Evolutionary conservation across 495 filamentous ascomycete genomes (phyloP).

Genomic region (Annulohypoxylon maeteangense): DNA sequence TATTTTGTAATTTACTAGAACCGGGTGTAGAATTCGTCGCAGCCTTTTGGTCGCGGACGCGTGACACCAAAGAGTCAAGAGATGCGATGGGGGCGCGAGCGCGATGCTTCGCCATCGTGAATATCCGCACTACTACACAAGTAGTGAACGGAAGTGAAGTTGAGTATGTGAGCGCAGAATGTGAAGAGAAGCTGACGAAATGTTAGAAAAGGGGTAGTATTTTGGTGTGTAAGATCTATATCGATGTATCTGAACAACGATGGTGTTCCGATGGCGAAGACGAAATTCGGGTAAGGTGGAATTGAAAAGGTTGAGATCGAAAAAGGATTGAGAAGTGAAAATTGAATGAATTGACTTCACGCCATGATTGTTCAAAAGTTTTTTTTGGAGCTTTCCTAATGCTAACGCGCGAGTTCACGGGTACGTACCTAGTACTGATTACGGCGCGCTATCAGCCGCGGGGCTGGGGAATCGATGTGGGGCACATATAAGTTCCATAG

Average conservation of each 20-base stretch:
- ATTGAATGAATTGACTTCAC: constrained; percentile 27
- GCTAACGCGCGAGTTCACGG: constrained; percentile 4
- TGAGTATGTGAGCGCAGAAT: not conserved
- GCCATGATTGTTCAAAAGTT: constrained; percentile 13
- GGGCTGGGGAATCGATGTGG: constrained; percentile 24
- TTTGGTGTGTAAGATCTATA: not conserved
- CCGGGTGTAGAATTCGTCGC: constrained; percentile 5
- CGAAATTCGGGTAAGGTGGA: not conserved
- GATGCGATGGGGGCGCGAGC: constrained; percentile 18
- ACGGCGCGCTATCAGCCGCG: not conserved
- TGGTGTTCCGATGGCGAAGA: not conserved
- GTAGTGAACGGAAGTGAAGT: not conserved
- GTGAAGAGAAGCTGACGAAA: constrained; percentile 1
- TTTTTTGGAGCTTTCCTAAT: constrained; percentile 35
- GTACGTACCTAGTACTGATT: constrained; percentile 9
- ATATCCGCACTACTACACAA: not conserved
- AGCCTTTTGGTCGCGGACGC: constrained; percentile 23
- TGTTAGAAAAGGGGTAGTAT: not conserved
- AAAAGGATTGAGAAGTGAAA: constrained; percentile 11
- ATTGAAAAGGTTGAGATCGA: not conserved
- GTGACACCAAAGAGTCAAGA: constrained; percentile 18
- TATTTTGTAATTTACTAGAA: constrained; percentile 27
- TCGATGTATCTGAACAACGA: not conserved
- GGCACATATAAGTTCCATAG: not conserved
- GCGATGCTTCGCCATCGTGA: constrained; percentile 29